phyloP scores from a whole-genome alignment of 2,329 filamentous ascomycete species.

The Immersiporthe knoxdaviesiana region DNA sequence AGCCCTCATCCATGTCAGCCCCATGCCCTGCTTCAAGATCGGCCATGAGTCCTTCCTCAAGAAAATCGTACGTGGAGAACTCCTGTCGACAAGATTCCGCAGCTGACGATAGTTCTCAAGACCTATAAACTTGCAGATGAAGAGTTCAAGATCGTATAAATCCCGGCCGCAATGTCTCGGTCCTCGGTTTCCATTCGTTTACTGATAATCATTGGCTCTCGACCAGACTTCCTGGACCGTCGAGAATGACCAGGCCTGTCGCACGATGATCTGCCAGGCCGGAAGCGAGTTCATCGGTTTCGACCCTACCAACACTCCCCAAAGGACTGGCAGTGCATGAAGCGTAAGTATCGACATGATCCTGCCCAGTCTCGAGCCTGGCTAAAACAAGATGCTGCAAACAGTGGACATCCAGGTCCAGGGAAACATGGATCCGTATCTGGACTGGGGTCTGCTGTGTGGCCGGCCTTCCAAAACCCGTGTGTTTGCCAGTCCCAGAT shows the following conservation, averaged over 20 bases:
- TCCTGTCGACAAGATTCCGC: background rate
- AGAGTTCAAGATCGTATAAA: background rate
- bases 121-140: constrained; percentile 12
- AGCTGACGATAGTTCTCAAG: background rate
- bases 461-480: constrained; percentile 8
- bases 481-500: constrained; percentile 1
- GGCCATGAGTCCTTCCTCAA: constrained; percentile 9
- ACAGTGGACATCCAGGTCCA: constrained; percentile 12
- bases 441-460: constrained; percentile 16
- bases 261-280: constrained; percentile 7
- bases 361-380: too few relatives aligned
- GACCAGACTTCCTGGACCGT: constrained; percentile 20
- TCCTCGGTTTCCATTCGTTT: background rate
- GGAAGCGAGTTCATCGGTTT: constrained; percentile 7
- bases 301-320: background rate
- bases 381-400: too few relatives aligned
- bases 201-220: background rate
- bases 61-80: background rate
- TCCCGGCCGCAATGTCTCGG: background rate
- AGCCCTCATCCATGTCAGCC: constrained; percentile 9
- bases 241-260: constrained; percentile 14
- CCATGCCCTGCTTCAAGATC: constrained; percentile 11
- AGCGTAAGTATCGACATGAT: background rate
- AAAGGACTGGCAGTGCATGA: constrained; percentile 10
- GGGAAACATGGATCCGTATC: background rate